Evolutionary conservation across 1,284 basidiomycete species (phyloP).

Genomic region (Gomphus bonarii): DNA sequence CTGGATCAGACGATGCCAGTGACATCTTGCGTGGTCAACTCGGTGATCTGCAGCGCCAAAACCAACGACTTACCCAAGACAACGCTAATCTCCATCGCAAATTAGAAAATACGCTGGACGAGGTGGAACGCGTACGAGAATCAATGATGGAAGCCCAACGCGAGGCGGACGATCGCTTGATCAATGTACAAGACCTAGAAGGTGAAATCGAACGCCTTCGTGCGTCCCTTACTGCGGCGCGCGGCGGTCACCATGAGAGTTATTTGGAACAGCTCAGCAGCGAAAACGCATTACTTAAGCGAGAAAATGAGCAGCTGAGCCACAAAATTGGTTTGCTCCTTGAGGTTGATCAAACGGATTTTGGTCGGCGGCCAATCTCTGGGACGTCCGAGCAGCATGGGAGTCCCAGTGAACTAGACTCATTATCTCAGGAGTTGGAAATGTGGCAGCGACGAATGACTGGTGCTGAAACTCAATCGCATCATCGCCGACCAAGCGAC

Average conservation of each 20-base stretch:
- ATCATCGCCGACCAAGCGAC: constrained; percentile 49
- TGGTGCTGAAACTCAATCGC: constrained; percentile 58
- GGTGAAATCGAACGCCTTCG: constrained; percentile 73
- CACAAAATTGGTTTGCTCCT: constrained; percentile 82
- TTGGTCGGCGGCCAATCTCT: constrained; percentile 53
- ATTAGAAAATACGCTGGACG: constrained; percentile 65
- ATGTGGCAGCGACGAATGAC: constrained; percentile 76
- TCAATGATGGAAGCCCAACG: constrained; percentile 62
- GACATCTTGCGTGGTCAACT: constrained; percentile 60
- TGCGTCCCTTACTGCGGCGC: constrained; percentile 64
- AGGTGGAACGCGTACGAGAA: constrained; percentile 63
- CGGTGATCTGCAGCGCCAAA: constrained; percentile 60
- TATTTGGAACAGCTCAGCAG: constrained; percentile 64
- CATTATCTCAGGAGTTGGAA: constrained; percentile 58
- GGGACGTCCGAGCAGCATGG: constrained; percentile 49
- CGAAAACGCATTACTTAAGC: constrained; percentile 67
- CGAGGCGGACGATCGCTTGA: constrained; percentile 66
- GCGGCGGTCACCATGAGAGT: constrained; percentile 63
- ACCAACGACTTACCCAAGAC: constrained; percentile 56
- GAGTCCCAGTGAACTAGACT: constrained; percentile 61
- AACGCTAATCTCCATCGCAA: constrained; percentile 71
- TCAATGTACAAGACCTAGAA: constrained; percentile 69
- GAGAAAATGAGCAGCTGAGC: constrained; percentile 76
- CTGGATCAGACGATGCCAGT: constrained; percentile 53
- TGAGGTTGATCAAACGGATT: constrained; percentile 70